phyloP scores from a whole-genome alignment of 2,329 filamentous ascomycete genomes.

The Atkinsonella texensis region DNA sequence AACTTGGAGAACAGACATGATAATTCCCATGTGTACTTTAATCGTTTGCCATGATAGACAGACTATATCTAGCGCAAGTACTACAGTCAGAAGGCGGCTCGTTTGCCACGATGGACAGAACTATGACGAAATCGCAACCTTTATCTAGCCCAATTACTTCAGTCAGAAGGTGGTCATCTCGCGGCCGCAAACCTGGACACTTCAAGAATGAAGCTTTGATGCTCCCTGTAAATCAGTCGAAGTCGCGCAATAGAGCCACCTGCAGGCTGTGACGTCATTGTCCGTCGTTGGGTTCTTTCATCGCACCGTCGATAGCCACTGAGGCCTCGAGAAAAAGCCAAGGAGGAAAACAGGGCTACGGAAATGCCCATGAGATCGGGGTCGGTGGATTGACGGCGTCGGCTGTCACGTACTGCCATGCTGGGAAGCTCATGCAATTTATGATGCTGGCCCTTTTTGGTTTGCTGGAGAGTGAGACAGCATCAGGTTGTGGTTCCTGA shows the following conservation, averaged over 20 bases:
- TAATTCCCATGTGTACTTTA: too few species aligned
- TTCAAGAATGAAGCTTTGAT: neutral
- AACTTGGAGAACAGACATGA: neutral
- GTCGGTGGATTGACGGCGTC: constrained; percentile 38
- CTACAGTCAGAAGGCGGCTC: too few species aligned
- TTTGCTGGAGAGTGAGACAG: constrained; percentile 34
- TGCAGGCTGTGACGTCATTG: constrained; percentile 20
- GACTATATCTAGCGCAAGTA: too few species aligned
- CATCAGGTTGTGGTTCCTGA: neutral
- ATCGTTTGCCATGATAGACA: too few species aligned
- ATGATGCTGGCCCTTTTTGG: constrained; percentile 44
- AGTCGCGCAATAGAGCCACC: constrained; percentile 13
- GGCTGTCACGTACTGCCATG: constrained; percentile 40
- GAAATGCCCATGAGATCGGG: constrained; percentile 42
- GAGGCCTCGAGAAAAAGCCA: constrained; percentile 30
- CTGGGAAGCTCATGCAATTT: constrained; percentile 39
- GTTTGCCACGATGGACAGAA: too few species aligned
- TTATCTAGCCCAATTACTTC: too few species aligned
- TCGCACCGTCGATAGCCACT: constrained; percentile 29
- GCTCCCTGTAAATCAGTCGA: neutral
- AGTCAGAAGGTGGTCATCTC: too few species aligned
- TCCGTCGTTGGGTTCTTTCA: constrained; percentile 22
- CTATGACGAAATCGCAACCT: too few species aligned
- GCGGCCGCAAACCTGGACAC: neutral
- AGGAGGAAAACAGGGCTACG: constrained; percentile 39